phyloP scores from a whole-genome alignment of 345 rosid species.

The Raphanus raphanistrum region DNA sequence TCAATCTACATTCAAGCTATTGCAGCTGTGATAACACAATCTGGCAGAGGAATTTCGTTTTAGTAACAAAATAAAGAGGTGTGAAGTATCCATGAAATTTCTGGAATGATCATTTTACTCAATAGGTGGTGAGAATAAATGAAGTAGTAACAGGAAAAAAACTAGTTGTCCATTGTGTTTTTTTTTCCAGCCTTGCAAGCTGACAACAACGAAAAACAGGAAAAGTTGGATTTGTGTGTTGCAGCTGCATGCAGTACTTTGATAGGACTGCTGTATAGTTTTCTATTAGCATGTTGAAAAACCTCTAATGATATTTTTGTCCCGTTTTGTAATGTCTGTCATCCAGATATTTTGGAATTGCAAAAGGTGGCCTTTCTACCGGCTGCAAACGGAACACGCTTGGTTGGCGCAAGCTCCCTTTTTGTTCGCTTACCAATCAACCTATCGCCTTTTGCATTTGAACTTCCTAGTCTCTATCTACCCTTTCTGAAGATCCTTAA shows the following conservation, averaged over 20 bases:
- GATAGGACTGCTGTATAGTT: conserved; percentile 13
- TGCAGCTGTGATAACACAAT: conserved; percentile 2
- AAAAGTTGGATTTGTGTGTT: neutral
- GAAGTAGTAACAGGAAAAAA: neutral
- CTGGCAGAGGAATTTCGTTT: neutral
- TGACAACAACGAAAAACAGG: conserved; percentile 2
- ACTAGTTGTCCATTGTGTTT: conserved; percentile 1
- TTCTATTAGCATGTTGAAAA: conserved; percentile 5
- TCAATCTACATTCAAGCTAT: neutral
- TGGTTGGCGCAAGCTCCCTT: conserved; percentile 71
- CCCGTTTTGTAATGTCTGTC: conserved; percentile 14
- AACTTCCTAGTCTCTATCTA: conserved; percentile 75
- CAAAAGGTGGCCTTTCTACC: conserved; percentile 81
- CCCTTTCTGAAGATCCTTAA: conserved; percentile 76
- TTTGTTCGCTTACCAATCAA: conserved; percentile 75
- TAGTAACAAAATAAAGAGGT: conserved; percentile 2
- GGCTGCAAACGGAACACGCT: conserved; percentile 93
- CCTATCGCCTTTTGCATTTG: conserved; percentile 92
- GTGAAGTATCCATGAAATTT: conserved; percentile 10
- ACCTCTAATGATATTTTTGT: conserved; percentile 1
- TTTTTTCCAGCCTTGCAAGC: conserved; percentile 16
- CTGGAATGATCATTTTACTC: neutral
- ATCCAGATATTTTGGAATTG: conserved; percentile 67
- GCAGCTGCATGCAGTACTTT: neutral
- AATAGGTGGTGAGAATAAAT: conserved; percentile 9